Conservation (phyloP, 2,329 filamentous ascomycete species). For the Xylaria hypoxylon region DNA sequence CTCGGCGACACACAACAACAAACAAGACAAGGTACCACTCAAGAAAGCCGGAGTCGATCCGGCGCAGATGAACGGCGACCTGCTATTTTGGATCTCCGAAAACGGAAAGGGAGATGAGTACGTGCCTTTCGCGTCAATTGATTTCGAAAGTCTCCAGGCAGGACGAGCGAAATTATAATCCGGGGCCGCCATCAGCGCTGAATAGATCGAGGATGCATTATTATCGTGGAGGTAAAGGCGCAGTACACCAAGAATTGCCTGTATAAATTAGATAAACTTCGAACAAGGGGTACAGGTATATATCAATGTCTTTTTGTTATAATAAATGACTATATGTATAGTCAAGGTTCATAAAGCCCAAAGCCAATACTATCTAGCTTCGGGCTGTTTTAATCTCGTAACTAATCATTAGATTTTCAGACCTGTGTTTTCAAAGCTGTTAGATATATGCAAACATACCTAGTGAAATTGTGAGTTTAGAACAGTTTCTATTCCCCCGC, state of each 20-base stretch:
- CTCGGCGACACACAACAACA: slow-evolving; percentile 78
- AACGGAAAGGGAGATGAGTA: slow-evolving; percentile 67
- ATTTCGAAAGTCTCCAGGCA: slow-evolving; percentile 67
- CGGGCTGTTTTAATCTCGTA: not conserved
- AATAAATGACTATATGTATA: not conserved
- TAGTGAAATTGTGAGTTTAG: not conserved
- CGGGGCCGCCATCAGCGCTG: too few species aligned
- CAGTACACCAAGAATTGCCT: not conserved
- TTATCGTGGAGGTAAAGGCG: not conserved
- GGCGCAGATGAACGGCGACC: slow-evolving; percentile 57
- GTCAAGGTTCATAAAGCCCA: not conserved
- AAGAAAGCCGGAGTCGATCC: slow-evolving; percentile 75
- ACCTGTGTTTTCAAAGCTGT: not conserved
- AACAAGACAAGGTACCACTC: slow-evolving; percentile 81
- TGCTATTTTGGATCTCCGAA: slow-evolving; percentile 68
- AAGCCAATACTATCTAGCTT: not conserved
- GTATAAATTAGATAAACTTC: not conserved
- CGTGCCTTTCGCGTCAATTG: slow-evolving; percentile 66
- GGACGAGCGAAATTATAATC: slow-evolving; percentile 59
- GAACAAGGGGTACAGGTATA: not conserved
- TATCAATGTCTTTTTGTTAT: not conserved
- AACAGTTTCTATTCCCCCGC: too few species aligned
- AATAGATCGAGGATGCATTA: not conserved
- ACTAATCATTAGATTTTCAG: not conserved
- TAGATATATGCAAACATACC: not conserved